phyloP scores from a whole-genome alignment of 495 filamentous ascomycete genomes.

The Penicillium tannophilum region DNA sequence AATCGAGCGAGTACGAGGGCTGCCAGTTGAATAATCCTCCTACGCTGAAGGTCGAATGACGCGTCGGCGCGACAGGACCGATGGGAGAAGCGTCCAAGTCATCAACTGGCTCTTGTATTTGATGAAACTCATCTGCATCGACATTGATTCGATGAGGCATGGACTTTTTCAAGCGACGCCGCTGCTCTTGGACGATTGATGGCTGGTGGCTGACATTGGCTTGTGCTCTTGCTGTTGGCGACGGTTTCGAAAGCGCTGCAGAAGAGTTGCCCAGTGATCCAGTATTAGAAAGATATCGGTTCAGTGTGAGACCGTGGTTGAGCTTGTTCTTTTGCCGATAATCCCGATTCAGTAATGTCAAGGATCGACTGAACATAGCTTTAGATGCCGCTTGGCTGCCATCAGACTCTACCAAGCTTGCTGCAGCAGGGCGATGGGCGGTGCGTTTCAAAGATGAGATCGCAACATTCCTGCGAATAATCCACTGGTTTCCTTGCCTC shows the following conservation, averaged over 20 bases:
- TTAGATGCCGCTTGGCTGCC: conserved; percentile 18
- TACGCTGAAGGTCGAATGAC: conserved; percentile 12
- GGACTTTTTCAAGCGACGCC: conserved; percentile 48
- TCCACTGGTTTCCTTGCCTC: conserved; percentile 37
- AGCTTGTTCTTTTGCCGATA: conserved; percentile 23
- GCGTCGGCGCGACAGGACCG: conserved; percentile 1
- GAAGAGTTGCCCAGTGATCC: not conserved
- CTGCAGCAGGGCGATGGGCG: conserved; percentile 40
- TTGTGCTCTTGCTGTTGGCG: not conserved
- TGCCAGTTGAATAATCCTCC: conserved; percentile 54
- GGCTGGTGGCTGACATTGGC: not conserved
- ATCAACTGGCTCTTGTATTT: conserved; percentile 19
- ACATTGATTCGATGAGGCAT: conserved; percentile 56
- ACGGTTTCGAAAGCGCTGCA: not conserved
- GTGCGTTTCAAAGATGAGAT: conserved; percentile 40
- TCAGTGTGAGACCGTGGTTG: conserved; percentile 33
- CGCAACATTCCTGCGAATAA: conserved; percentile 37
- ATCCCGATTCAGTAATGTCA: conserved; percentile 30
- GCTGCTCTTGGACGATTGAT: conserved; percentile 6
- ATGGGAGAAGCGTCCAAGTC: conserved; percentile 14
- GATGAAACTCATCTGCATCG: conserved; percentile 27
- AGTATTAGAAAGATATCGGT: conserved; percentile 40
- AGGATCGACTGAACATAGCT: conserved; percentile 31
- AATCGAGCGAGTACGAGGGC: conserved; percentile 68
- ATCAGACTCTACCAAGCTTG: conserved; percentile 32